Percentiles rank a stretch among this genome's conserved stretches.
phyloP scores from a whole-genome alignment of 108 stramenopile species.

The Nitzschia sp. region DNA sequence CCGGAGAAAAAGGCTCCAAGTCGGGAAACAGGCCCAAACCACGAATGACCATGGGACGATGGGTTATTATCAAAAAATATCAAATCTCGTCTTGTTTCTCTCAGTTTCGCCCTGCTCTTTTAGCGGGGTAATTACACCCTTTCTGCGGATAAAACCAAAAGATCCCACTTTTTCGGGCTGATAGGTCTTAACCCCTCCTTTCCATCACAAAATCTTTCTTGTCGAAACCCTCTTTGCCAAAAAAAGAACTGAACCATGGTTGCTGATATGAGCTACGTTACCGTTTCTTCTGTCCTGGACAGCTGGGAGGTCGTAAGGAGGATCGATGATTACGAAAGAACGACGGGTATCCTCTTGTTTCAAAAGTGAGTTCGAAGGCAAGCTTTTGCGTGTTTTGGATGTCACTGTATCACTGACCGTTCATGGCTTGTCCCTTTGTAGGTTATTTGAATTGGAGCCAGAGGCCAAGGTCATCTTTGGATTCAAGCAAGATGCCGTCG shows the following conservation, averaged over 20 bases:
- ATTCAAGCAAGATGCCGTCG: not conserved
- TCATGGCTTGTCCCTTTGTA: not conserved
- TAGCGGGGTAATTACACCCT: too few species aligned
- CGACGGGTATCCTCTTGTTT: slow-evolving; percentile 20
- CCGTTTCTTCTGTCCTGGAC: slow-evolving; percentile 29
- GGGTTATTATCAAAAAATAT: too few species aligned
- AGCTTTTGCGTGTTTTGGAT: not conserved
- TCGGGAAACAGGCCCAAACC: too few species aligned
- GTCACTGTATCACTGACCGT: not conserved
- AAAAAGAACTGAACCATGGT: slow-evolving; percentile 25
- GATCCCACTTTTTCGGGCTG: too few species aligned
- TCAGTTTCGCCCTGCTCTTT: too few species aligned
- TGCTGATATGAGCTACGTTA: slow-evolving; percentile 34
- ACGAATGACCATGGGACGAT: too few species aligned
- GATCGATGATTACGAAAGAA: slow-evolving; percentile 28
- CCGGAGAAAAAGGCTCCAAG: too few species aligned
- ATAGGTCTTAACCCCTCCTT: too few species aligned
- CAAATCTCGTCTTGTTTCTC: too few species aligned
- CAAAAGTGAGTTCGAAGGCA: slow-evolving; percentile 26
- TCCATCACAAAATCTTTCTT: not conserved
- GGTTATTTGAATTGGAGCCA: slow-evolving; percentile 27
- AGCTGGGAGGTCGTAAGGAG: slow-evolving; percentile 29
- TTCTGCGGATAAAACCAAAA: too few species aligned
- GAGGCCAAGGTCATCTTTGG: slow-evolving; percentile 28
- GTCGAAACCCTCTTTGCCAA: not conserved